Conservation (phyloP, 1,284 basidiomycete species). For the Puccinia brachypodii region DNA sequence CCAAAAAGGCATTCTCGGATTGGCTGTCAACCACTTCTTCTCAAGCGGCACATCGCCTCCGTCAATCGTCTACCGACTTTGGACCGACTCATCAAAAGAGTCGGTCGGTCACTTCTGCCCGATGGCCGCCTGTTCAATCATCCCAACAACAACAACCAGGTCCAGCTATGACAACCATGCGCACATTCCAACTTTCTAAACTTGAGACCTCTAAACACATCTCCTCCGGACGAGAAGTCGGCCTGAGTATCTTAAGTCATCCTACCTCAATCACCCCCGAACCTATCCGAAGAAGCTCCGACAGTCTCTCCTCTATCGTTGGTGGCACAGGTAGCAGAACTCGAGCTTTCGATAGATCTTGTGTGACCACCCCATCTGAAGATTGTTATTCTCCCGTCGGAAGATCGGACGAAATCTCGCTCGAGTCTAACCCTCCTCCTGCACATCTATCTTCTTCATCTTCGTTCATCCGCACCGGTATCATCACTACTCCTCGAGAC, state of each 20-base stretch:
- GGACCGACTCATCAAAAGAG: not conserved
- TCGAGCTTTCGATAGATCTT: not conserved
- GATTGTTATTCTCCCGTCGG: not conserved
- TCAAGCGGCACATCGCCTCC: not conserved
- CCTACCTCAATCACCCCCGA: too few species aligned
- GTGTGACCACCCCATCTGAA: not conserved
- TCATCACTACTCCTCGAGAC: not conserved
- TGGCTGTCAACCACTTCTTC: slow-evolving; percentile 8
- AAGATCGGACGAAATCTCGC: not conserved
- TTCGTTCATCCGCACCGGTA: not conserved
- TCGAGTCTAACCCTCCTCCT: not conserved
- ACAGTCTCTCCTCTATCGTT: not conserved
- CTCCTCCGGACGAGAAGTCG: not conserved
- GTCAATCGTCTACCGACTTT: not conserved
- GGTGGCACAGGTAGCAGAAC: too few species aligned
- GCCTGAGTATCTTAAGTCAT: not conserved
- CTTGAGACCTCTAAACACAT: too few species aligned
- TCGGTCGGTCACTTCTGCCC: not conserved
- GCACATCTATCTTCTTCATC: not conserved
- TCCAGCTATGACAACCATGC: too few species aligned
- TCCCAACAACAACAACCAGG: too few species aligned
- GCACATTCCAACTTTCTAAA: too few species aligned
- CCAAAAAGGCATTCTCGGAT: slow-evolving; percentile 13
- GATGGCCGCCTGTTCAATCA: not conserved
- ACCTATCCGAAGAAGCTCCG: not conserved